phyloP scores from a whole-genome alignment of 306 rosid genomes.

The Citrullus mucosospermus region DNA sequence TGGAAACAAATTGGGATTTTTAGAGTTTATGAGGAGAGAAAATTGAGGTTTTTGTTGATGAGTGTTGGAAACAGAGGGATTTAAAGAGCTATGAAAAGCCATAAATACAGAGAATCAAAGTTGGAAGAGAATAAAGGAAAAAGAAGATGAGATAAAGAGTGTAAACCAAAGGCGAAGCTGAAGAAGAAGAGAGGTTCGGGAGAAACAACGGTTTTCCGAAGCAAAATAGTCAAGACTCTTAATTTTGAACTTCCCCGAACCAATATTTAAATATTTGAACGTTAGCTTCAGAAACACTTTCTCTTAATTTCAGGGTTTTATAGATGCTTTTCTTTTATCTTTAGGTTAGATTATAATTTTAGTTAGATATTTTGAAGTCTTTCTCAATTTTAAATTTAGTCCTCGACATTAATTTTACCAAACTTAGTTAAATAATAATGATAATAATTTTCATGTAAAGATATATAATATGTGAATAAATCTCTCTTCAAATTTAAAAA shows the following conservation, averaged over 20 bases:
- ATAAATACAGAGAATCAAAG: not conserved
- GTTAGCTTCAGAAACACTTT: not conserved
- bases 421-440: no score
- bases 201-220: conserved; percentile 36
- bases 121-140: not conserved
- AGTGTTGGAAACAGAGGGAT: not conserved
- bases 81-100: not conserved
- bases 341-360: no score
- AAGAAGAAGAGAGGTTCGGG: conserved; percentile 4
- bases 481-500: no score
- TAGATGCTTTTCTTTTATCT: not conserved
- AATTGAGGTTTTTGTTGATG: not conserved
- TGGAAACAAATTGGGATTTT: not conserved
- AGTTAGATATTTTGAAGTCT: no score
- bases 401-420: no score
- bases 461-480: no score
- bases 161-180: not conserved
- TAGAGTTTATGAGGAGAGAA: not conserved
- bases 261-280: conserved; percentile 10
- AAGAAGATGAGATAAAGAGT: not conserved
- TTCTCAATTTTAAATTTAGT: no score
- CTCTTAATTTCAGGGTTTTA: not conserved
- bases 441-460: no score
- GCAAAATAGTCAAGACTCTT: not conserved
- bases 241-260: conserved; percentile 15